Conservation (phyloP, 495 filamentous ascomycete genomes). For the Penicillium subrubescens region DNA sequence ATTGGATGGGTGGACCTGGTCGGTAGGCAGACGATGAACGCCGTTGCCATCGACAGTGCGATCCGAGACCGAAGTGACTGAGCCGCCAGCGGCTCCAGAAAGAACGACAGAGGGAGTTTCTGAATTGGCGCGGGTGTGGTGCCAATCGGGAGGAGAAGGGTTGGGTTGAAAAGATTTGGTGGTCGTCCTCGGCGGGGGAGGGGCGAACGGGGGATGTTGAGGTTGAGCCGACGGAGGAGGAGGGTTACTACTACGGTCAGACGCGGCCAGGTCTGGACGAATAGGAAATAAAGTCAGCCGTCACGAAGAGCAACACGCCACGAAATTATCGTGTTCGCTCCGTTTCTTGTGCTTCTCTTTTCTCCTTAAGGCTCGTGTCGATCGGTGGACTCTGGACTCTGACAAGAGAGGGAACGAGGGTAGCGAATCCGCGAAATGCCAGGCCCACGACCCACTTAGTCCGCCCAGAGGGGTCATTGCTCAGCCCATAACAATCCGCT, state of each 20-base stretch:
- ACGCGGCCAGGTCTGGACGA: constrained; percentile 21
- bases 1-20: constrained; percentile 32
- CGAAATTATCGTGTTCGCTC: constrained; percentile 10
- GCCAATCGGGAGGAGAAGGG: constrained; percentile 32
- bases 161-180: constrained; percentile 30
- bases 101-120: constrained; percentile 34
- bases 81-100: constrained; percentile 42
- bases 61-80: constrained; percentile 32
- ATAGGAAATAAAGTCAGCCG: constrained; percentile 5
- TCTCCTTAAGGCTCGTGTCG: constrained; percentile 19
- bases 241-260: constrained; percentile 19
- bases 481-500: constrained; percentile 6
- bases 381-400: constrained; percentile 23
- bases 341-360: background rate
- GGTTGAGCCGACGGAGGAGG: constrained; percentile 16
- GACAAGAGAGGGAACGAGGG: constrained; percentile 25
- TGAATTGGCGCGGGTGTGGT: constrained; percentile 43
- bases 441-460: constrained; percentile 38
- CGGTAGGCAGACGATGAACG: constrained; percentile 38
- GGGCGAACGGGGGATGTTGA: constrained; percentile 10
- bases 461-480: constrained; percentile 32
- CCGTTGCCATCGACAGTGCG: constrained; percentile 43
- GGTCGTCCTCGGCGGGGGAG: constrained; percentile 25
- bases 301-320: constrained; percentile 13
- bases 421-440: constrained; percentile 31